Conservation (phyloP, 371 early-diverging fungal species). For the Mortierella sp. region DNA sequence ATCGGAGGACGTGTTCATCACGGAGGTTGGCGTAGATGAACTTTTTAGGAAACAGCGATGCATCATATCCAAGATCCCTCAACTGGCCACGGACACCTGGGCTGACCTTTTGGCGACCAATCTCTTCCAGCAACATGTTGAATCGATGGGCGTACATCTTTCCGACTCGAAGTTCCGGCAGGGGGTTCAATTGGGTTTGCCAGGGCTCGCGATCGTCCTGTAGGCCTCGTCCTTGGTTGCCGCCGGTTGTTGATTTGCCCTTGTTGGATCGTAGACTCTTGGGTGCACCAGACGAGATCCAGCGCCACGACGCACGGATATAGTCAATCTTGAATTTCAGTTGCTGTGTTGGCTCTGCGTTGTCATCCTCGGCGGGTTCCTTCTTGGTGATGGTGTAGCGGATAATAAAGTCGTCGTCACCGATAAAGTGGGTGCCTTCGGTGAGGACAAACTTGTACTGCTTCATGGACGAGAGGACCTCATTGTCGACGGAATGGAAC, state of each 20-base stretch:
- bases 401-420: slow-evolving; percentile 48
- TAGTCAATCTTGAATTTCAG: slow-evolving; percentile 35
- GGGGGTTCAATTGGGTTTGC: slow-evolving; percentile 16
- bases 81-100: slow-evolving; percentile 34
- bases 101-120: slow-evolving; percentile 18
- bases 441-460: slow-evolving; percentile 42
- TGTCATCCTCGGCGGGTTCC: neutral
- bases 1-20: slow-evolving; percentile 29
- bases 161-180: slow-evolving; percentile 38
- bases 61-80: slow-evolving; percentile 35
- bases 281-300: slow-evolving; percentile 30
- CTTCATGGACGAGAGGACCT: slow-evolving; percentile 29
- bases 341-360: neutral
- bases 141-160: slow-evolving; percentile 38
- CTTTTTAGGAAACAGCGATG: slow-evolving; percentile 24
- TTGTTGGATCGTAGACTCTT: neutral
- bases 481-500: slow-evolving; percentile 33
- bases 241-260: neutral
- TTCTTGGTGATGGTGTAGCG: slow-evolving; percentile 25
- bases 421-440: slow-evolving; percentile 34
- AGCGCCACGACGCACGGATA: slow-evolving; percentile 49
- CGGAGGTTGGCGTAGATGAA: slow-evolving; percentile 39
- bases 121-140: slow-evolving; percentile 27
- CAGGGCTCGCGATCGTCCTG: neutral
- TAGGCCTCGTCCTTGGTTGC: neutral